A percentile compares a stretch with the other conserved stretches of the same genome.
Evolutionary conservation across 768 basidiomycete genomes (phyloP).

Genomic region (Lactarius quietus): DNA sequence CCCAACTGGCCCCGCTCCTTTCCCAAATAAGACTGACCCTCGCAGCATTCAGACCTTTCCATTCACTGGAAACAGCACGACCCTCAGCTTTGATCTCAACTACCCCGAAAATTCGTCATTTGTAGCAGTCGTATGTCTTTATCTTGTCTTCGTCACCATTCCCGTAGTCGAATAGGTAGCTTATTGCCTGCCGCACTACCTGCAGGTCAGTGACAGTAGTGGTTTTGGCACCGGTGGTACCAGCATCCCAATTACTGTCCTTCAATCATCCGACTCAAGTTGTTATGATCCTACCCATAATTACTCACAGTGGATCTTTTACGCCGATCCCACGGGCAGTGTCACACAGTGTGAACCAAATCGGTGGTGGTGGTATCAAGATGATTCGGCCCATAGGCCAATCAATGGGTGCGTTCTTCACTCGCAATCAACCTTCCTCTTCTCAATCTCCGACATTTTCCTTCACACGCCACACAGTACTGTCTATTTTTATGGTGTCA

Average conservation of each 20-base stretch:
- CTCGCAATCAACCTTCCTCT: no score
- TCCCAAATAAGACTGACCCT: constrained; percentile 59
- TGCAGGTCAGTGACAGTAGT: constrained; percentile 53
- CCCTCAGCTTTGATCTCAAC: no score
- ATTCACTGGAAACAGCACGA: no score
- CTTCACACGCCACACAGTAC: no score
- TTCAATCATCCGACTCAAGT: constrained; percentile 45
- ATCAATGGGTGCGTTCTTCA: constrained; percentile 52
- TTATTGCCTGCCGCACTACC: not conserved
- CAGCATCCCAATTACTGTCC: constrained; percentile 59
- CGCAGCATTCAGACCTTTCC: constrained; percentile 53
- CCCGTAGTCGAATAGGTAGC: not conserved
- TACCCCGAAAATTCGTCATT: no score
- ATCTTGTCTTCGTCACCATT: constrained; percentile 9
- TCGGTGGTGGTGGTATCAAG: constrained; percentile 62
- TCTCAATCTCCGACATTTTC: no score
- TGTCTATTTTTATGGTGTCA: no score
- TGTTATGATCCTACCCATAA: constrained; percentile 58
- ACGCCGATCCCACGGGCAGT: constrained; percentile 56
- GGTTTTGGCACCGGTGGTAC: constrained; percentile 75
- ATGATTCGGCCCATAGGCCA: no score
- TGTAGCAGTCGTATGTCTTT: constrained; percentile 61
- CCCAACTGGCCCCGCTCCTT: constrained; percentile 61
- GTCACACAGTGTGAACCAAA: constrained; percentile 60
- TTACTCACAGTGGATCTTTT: constrained; percentile 53